Base-by-base conservation (phyloP, 345 rosid species). In the Pseudoturritis turrita region DNA sequence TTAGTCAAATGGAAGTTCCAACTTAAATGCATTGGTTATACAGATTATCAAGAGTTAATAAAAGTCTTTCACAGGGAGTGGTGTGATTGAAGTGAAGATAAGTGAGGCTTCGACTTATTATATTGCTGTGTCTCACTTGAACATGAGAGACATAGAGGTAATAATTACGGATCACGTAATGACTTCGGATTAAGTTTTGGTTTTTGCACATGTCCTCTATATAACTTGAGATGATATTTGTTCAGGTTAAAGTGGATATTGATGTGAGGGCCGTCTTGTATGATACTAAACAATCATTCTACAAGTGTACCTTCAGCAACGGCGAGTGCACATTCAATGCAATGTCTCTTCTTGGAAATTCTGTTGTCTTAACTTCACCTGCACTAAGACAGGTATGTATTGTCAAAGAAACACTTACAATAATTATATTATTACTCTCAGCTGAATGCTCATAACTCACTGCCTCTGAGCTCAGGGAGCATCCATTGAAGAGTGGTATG, bases 231-330 rank as follows among this genome's bases (percentile, higher is more conserved):
- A 7, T 59, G 49, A 53, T 41, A 19, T 52, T 72, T 80, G 59
- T 63, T 78, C 86, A 91, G 99, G 88, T 89, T 76, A 74, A 85
- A 19, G 65, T 95, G 67, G 77, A 83, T 63, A 47, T 91, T 68
- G 77, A 73, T 59, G 55, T 88, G 75, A 83, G 46, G 65, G 84
- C 90, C 73, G 31, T 77, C 31, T 71, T 86, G 50, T 95, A 88
- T 40, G 87, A 91, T 70, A 89, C 96, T 54, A 79, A 70, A 21
- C 64, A 83, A 23, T 85, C 97, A 52, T 86, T 86, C 77, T 87
- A 81, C 86, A 86, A 77, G 71, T 95, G 97, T 81, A 78, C 81
- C 57, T 88, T 95, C 53, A 22, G 68, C 55, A 59, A 74, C 13
- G 81, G 92, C 5, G 23, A 47, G 28, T 91, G 97, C 62, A 69